These are phyloP conservation scores for Dictyostelium citrinum DNA, from an alignment of 78 protist species.

Conservation along the genomic window DNA sequence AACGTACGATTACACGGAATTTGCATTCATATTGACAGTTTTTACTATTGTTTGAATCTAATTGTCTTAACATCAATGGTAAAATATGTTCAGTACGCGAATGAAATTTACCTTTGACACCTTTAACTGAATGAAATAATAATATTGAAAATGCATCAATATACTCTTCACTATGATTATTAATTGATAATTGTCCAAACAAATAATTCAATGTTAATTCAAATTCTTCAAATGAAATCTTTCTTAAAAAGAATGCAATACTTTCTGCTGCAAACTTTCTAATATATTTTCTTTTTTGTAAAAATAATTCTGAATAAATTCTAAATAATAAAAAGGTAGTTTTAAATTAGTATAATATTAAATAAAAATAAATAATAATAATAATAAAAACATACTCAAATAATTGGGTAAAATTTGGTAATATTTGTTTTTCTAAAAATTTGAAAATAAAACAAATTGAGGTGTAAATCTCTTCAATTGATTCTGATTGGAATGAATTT, in stretches of 20 bases:
- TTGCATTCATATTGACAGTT: not conserved
- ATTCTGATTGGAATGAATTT: slow-evolving; percentile 2
- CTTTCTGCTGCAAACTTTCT: slow-evolving; percentile 77
- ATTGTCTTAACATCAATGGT: slow-evolving; percentile 24
- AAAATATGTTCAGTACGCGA: slow-evolving; percentile 46
- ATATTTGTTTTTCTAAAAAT: slow-evolving; percentile 55
- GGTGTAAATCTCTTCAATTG: slow-evolving; percentile 48
- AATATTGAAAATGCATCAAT: slow-evolving; percentile 57
- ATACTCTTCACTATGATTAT: not conserved
- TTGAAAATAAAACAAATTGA: slow-evolving; percentile 56
- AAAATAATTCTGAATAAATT: slow-evolving; percentile 56
- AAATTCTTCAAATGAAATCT: slow-evolving; percentile 32
- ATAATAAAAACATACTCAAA: slow-evolving; percentile 8
- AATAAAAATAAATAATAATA: not conserved
- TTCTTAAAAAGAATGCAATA: slow-evolving; percentile 48
- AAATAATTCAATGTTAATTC: not conserved
- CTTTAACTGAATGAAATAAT: slow-evolving; percentile 54
- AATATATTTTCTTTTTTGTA: slow-evolving; percentile 46
- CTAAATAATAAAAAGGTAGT: not conserved
- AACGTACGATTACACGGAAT: not conserved
- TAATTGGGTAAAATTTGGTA: slow-evolving; percentile 27
- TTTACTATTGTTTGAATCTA: not conserved
- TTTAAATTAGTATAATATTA: not conserved
- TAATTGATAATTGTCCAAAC: not conserved
- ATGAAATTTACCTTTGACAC: slow-evolving; percentile 59